Base-by-base conservation (phyloP, 2,329 filamentous ascomycete genomes). In the Corinectria fuckeliana region DNA sequence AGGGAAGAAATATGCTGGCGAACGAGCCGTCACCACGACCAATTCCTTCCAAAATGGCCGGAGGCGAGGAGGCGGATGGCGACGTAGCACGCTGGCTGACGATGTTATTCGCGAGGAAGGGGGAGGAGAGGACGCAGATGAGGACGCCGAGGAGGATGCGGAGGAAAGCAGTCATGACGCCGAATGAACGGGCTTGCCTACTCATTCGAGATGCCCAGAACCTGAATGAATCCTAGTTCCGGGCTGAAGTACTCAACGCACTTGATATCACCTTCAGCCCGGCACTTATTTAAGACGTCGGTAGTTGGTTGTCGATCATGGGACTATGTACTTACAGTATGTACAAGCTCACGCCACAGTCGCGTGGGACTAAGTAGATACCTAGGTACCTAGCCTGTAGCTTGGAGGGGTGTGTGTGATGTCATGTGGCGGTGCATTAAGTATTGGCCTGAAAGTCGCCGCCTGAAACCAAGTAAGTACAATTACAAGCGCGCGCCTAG, bases 21-120 rank as follows among this genome's bases (percentile, higher is more conserved):
- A 87, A 72, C 77, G 78, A 56, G 84, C 85, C 0, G 79, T 87
- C 26, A 87, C 84, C 2, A 78, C 78, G 62, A 83, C 83, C 7
- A 78, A 82, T 32, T 78, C 81, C 6, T 85, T 80, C 57, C 78
- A 80, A 64, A 74, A 76, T 47, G 79, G 79, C 2, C 72, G 75
- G 36, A 77, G 77, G 44, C 73, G 76, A 69, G 72, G 51, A 61
- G 71, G 58, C 64, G 75, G 56, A 23, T 66, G 60, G 67, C 71
- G 59, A 66, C 72, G 65, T 51, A 76, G 66, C 50, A 72, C 70
- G n/a, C 57, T 76, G 53, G 74, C 73, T 2, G 74, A 76, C 41
- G 74, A 77, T 8, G 61, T 75, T 9, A 70, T 76, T 42, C 71
- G 65, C 8, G 63, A 74, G 16, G 63, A 72, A 53, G 72, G 70